phyloP scores from a whole-genome alignment of 768 basidiomycete genomes.

The Suillus alpinus region DNA sequence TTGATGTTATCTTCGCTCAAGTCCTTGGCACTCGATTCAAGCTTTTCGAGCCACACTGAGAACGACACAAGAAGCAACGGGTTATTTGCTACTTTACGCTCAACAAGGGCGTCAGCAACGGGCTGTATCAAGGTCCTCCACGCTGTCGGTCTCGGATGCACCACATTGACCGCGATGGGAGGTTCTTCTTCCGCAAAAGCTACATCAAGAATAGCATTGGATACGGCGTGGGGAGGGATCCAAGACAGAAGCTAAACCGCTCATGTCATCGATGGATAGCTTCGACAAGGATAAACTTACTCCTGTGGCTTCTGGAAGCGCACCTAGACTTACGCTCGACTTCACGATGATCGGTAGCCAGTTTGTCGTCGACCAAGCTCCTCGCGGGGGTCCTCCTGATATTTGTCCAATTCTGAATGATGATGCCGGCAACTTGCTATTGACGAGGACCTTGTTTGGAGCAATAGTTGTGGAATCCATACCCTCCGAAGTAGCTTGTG shows the following conservation, averaged over 20 bases:
- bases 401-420: conserved; percentile 48
- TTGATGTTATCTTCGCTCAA: conserved; percentile 20
- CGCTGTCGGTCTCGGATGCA: conserved; percentile 21
- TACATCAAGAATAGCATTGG: conserved; percentile 19
- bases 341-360: conserved; percentile 47
- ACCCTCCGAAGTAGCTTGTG: neutral
- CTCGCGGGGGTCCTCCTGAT: conserved; percentile 35
- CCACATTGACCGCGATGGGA: conserved; percentile 19
- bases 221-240: conserved; percentile 17
- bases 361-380: conserved; percentile 43
- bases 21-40: conserved; percentile 10
- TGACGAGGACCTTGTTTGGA: conserved; percentile 31
- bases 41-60: conserved; percentile 23
- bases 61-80: conserved; percentile 27
- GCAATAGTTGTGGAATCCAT: neutral
- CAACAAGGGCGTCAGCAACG: conserved; percentile 11
- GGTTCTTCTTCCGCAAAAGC: conserved; percentile 10
- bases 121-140: conserved; percentile 16
- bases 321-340: conserved; percentile 26
- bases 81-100: neutral
- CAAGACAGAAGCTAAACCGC: conserved; percentile 15
- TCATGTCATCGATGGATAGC: neutral
- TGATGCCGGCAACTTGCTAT: conserved; percentile 34
- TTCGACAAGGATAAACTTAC: conserved; percentile 11
- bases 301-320: conserved; percentile 22